Evolutionary conservation across 768 basidiomycete species (phyloP).

Genomic region (Pleurotus citrinopileatus): DNA sequence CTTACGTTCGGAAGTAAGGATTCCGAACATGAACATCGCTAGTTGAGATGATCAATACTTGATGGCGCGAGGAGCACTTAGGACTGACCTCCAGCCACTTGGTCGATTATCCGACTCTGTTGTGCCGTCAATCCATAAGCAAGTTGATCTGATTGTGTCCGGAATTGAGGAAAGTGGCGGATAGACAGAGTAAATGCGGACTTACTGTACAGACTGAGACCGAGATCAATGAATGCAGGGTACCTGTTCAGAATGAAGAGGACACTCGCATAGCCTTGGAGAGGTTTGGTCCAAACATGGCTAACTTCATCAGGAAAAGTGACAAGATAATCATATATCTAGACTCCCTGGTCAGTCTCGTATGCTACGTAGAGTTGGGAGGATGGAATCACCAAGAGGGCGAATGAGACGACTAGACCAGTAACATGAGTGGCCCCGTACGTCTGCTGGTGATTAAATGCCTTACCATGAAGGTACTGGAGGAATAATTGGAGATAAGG

Average conservation of each 20-base stretch:
- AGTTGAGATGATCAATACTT: not conserved
- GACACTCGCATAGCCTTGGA: not conserved
- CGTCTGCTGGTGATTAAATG: not conserved
- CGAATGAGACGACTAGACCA: not conserved
- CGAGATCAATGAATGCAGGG: not conserved
- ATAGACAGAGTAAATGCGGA: not conserved
- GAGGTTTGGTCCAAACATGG: slow-evolving; percentile 6
- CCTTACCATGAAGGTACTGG: not conserved
- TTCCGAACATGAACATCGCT: not conserved
- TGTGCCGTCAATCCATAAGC: not conserved
- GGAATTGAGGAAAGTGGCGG: not conserved
- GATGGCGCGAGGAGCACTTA: not conserved
- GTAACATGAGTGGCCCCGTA: not conserved
- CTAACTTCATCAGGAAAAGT: slow-evolving; percentile 22
- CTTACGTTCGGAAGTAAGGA: not conserved
- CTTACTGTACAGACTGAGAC: slow-evolving; percentile 3
- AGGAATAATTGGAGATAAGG: not conserved
- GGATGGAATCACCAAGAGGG: not conserved
- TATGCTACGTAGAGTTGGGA: no score
- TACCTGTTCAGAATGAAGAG: slow-evolving; percentile 10
- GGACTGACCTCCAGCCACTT: not conserved
- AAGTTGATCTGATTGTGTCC: not conserved
- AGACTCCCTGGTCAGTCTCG: not conserved
- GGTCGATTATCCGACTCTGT: not conserved
- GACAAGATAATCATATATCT: not conserved